These are phyloP conservation scores for Fragilaria radians DNA, from an alignment of 108 stramenopile species.

Conservation along the genomic window DNA sequence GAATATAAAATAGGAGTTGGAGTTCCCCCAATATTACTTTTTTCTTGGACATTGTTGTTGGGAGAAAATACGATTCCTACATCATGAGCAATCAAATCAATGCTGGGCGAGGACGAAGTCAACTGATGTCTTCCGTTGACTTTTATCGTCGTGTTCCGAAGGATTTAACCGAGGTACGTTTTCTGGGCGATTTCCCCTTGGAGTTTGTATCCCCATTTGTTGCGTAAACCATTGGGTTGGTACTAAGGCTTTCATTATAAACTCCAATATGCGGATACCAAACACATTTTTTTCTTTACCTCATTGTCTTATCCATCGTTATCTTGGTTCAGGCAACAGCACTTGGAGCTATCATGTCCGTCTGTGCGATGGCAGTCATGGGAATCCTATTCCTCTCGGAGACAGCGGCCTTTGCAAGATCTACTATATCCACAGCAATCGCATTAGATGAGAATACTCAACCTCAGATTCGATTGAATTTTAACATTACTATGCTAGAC, in stretches of 20 bases:
- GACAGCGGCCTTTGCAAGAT: slow-evolving; percentile 83
- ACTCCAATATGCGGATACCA: too few relatives aligned
- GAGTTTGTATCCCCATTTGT: too few relatives aligned
- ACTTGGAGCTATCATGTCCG: slow-evolving; percentile 78
- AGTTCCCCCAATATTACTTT: too few relatives aligned
- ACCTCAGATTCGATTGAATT: slow-evolving; percentile 83
- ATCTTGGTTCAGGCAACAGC: slow-evolving; percentile 57
- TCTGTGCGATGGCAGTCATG: slow-evolving; percentile 84
- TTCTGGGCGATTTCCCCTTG: too few relatives aligned
- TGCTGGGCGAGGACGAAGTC: slow-evolving; percentile 50
- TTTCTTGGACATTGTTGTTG: too few relatives aligned
- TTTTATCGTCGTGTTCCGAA: slow-evolving; percentile 82
- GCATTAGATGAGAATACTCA: slow-evolving; percentile 84
- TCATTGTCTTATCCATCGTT: too few relatives aligned
- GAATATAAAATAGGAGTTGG: too few relatives aligned
- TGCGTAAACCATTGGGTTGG: too few relatives aligned
- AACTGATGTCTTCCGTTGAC: slow-evolving; percentile 57
- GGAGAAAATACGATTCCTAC: too few relatives aligned
- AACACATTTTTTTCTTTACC: too few relatives aligned
- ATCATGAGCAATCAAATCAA: slow-evolving; percentile 52
- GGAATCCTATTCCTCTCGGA: slow-evolving; percentile 86
- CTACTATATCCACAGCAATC: slow-evolving; percentile 69
- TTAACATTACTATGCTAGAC: slow-evolving; percentile 86
- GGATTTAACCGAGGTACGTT: slow-evolving; percentile 80
- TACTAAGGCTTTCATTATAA: too few relatives aligned